These are phyloP conservation scores for Cladosporium cucumerinum DNA, from an alignment of 2,329 filamentous ascomycete species.

Conservation along the genomic window DNA sequence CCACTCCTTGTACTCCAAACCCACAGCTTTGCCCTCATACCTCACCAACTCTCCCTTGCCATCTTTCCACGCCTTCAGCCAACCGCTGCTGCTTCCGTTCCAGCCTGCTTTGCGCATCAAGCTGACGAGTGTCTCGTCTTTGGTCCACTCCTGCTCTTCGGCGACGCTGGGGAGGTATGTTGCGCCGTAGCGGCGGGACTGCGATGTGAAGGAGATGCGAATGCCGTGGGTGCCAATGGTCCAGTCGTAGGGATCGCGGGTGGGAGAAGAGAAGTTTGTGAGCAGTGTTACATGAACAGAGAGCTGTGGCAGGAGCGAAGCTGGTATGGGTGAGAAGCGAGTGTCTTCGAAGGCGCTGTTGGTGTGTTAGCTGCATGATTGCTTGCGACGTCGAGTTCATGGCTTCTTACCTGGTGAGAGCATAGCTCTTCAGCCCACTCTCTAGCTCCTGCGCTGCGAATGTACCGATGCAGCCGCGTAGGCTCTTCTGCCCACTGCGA, in stretches of 20 bases:
- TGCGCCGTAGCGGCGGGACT: conserved; percentile 70
- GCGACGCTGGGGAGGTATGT: conserved; percentile 94
- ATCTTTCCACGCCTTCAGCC: conserved; percentile 65
- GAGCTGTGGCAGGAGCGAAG: conserved; percentile 64
- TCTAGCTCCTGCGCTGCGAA: conserved; percentile 76
- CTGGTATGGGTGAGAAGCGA: conserved; percentile 61
- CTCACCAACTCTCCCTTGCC: conserved; percentile 70
- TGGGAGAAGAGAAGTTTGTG: conserved; percentile 63
- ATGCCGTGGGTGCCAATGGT: conserved; percentile 80
- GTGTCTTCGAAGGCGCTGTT: conserved; percentile 60
- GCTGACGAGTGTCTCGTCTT: conserved; percentile 85
- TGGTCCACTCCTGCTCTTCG: conserved; percentile 88
- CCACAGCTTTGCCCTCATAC: conserved; percentile 82
- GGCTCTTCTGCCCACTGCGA: conserved; percentile 57
- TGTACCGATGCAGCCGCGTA: conserved; percentile 95
- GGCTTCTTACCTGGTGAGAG: conserved; percentile 66
- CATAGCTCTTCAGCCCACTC: conserved; percentile 72
- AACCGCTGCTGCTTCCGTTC: conserved; percentile 54
- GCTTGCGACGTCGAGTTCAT: no score
- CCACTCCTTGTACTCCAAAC: conserved; percentile 69
- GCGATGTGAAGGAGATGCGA: conserved; percentile 76
- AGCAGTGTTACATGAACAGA: conserved; percentile 69
- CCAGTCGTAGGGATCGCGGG: conserved; percentile 74
- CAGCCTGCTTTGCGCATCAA: conserved; percentile 95
- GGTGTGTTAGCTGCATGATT: conserved; percentile 13